A percentile compares a stretch with the other conserved stretches of the same genome.
Evolutionary conservation across 768 basidiomycete genomes (phyloP).

Genomic region (Tylopilus plumbeoviolaceoides): DNA sequence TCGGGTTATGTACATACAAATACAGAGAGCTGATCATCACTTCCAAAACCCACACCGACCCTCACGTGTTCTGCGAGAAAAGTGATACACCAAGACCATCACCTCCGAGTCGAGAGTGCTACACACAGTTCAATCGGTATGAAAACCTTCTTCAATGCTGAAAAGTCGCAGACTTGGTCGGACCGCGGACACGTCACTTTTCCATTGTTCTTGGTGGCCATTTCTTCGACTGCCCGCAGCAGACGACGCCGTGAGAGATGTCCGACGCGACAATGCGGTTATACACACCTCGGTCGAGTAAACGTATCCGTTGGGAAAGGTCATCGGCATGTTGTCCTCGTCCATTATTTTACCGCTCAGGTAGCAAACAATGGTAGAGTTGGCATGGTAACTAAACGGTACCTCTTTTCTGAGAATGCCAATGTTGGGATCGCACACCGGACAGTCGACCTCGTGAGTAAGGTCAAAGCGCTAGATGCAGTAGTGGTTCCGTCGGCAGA

Average conservation of each 20-base stretch:
- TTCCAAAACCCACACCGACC: slow-evolving; percentile 17
- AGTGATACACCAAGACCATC: not conserved
- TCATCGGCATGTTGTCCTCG: slow-evolving; percentile 89
- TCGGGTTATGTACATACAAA: slow-evolving; percentile 19
- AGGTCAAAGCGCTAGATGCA: slow-evolving; percentile 78
- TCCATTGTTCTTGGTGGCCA: slow-evolving; percentile 77
- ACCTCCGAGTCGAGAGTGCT: not conserved
- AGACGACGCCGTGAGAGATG: slow-evolving; percentile 11
- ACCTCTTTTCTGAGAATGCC: slow-evolving; percentile 80
- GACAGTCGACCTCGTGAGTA: slow-evolving; percentile 80
- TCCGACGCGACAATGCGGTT: slow-evolving; percentile 2
- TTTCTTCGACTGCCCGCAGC: slow-evolving; percentile 74
- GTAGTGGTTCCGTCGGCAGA: slow-evolving; percentile 80
- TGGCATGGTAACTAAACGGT: slow-evolving; percentile 89
- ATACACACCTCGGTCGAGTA: slow-evolving; percentile 83
- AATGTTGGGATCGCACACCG: slow-evolving; percentile 79
- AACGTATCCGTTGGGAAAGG: slow-evolving; percentile 85
- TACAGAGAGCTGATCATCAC: slow-evolving; percentile 15
- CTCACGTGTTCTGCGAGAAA: slow-evolving; percentile 13
- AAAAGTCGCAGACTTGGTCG: slow-evolving; percentile 57
- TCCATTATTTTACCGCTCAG: slow-evolving; percentile 94
- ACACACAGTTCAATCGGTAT: slow-evolving; percentile 34
- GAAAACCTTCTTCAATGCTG: slow-evolving; percentile 79
- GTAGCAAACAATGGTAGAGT: slow-evolving; percentile 91
- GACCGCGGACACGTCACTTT: slow-evolving; percentile 84